Conservation (phyloP, 257 asterid genomes). For the Solanum chiquidenum region DNA sequence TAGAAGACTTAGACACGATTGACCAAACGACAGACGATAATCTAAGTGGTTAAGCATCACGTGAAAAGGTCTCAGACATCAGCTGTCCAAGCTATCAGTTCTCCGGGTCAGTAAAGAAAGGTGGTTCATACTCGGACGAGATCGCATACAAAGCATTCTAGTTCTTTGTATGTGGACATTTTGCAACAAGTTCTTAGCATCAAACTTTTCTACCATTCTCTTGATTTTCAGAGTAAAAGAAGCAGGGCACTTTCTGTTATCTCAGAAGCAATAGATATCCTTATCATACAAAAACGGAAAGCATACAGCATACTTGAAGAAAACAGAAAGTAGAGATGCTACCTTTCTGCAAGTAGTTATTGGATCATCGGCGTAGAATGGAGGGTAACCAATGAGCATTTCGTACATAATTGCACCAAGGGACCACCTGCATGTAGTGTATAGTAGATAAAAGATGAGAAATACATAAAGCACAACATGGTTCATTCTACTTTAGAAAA, state of each 20-base stretch:
- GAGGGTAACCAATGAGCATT: conserved; percentile 50
- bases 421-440: conserved; percentile 35
- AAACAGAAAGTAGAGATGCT: neutral
- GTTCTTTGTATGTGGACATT: neutral
- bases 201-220: neutral
- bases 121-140: neutral
- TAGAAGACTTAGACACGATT: neutral
- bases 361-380: conserved; percentile 42
- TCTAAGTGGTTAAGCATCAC: neutral
- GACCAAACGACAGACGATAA: neutral
- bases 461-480: neutral
- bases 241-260: neutral
- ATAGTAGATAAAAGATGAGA: conserved; percentile 3
- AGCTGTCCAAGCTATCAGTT: neutral
- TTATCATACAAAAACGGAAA: neutral
- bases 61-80: neutral
- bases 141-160: neutral
- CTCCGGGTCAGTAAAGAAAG: neutral
- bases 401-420: conserved; percentile 50
- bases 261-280: neutral
- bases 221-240: neutral
- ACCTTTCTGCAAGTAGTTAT: conserved; percentile 49
- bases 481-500: neutral
- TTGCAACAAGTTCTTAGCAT: neutral
- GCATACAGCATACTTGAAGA: neutral